These are phyloP conservation scores for Monosporascus sp. DNA, from an alignment of 2,329 filamentous ascomycete genomes.

Conservation along the genomic window DNA sequence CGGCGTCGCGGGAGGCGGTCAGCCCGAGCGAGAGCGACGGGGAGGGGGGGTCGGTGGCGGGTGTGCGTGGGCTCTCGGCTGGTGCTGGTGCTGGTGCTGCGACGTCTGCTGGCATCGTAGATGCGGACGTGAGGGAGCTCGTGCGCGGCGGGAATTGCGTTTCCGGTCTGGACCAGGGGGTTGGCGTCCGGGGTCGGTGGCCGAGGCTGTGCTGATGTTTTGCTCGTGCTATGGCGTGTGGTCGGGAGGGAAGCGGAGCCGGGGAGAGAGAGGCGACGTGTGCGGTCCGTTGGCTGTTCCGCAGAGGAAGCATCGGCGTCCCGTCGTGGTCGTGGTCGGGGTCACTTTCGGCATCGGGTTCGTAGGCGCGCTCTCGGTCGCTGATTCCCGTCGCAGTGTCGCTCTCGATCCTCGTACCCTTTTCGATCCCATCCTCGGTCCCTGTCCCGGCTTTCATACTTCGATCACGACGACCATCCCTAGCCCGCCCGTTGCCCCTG, in stretches of 20 bases:
- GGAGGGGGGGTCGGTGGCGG: neutral
- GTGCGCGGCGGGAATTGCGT: neutral
- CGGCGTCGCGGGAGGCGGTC: constrained; percentile 2
- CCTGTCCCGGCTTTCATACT: neutral
- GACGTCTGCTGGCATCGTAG: neutral
- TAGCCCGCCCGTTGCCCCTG: neutral
- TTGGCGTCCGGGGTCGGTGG: neutral
- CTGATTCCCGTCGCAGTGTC: neutral
- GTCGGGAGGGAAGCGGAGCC: neutral
- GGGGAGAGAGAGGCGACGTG: too few relatives aligned
- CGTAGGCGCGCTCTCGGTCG: neutral
- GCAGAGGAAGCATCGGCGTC: neutral
- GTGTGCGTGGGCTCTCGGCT: neutral
- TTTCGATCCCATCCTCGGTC: neutral
- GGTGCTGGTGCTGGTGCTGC: neutral
- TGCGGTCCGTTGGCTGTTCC: too few relatives aligned
- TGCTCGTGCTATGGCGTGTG: neutral
- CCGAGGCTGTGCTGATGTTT: neutral
- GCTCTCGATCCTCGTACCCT: neutral
- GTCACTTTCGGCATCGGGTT: neutral
- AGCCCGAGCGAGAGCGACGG: neutral
- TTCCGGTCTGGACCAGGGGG: too few relatives aligned
- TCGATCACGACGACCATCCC: too few relatives aligned
- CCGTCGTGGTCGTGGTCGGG: neutral
- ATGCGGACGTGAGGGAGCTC: neutral